Evolutionary conservation across 1,139 yeast genomes (phyloP), one percentile per base, ranked within the genome.

Genomic region (Yamadazyma buinensis): DNA sequence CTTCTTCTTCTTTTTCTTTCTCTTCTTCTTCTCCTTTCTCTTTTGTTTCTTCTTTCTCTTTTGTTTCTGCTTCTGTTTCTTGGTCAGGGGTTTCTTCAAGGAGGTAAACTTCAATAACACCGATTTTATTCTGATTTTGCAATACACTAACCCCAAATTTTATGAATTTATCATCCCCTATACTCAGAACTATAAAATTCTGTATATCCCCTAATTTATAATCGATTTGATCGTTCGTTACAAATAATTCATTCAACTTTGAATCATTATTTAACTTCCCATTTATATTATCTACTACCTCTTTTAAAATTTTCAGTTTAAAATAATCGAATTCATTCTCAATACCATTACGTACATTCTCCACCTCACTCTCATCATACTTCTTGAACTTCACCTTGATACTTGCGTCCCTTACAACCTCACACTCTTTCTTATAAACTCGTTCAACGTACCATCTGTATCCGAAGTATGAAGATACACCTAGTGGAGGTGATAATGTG

Each of bases 251-350:
- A 15, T 21, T 25, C 9, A 20, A 25, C 5, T 14, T 7, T 2
- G 11, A 17, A 17, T 17, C 14, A 3, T n/a, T 11, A 5, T 23
- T 50, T 5, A 55, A 43, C 30, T 46, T 43, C 26, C 57, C 57
- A 4, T 51, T 41, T 2, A 67, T 51, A 15, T 57, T 41, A 21
- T 44, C 35, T 26, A 59, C 64, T 1, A 58, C 45, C 2, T 56
- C 23, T 12, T 59, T 57, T 4, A 59, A 34, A 4, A 65, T 40
- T 38, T 67, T 67, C 10, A 39, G 30, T 33, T 50, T 55, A 38
- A 67, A 59, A 35, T 58, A 57, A 38, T 65, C 72, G 42, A 49
- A 67, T 42, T 64, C 63, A 41, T 51, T 63, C 10, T 68, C 72
- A 19, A 67, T 53, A 3, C 69, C 72, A n/a, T 49, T 38, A 10